These are phyloP conservation scores for Vanderwaltozyma verrucispora DNA, from an alignment of 805 yeast species.

Conservation along the genomic window DNA sequence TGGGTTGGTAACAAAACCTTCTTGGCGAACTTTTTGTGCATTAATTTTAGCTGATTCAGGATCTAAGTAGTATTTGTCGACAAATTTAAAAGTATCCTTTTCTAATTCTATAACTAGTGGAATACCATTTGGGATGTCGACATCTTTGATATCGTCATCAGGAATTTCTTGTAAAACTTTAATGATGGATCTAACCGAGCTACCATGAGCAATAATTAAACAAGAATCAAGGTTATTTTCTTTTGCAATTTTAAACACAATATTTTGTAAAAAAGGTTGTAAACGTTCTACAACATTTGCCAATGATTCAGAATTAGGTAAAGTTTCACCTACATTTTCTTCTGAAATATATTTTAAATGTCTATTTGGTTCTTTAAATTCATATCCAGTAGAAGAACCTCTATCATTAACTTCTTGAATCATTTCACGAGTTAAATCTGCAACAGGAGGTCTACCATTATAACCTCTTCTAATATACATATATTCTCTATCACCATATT, in stretches of 20 bases:
- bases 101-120: constrained; percentile 63
- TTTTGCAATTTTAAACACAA: constrained; percentile 35
- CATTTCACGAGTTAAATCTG: constrained; percentile 27
- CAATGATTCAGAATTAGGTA: constrained; percentile 68
- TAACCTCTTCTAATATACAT: constrained; percentile 74
- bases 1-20: constrained; percentile 41
- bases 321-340: constrained; percentile 30
- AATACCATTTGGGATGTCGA: constrained; percentile 77
- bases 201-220: constrained; percentile 70
- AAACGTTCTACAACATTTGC: constrained; percentile 60
- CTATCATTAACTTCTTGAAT: constrained; percentile 32
- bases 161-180: constrained; percentile 56
- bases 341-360: constrained; percentile 25
- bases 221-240: constrained; percentile 47
- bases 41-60: constrained; percentile 72
- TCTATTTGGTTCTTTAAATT: constrained; percentile 30
- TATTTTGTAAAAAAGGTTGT: constrained; percentile 45
- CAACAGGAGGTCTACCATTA: constrained; percentile 57
- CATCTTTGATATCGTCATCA: constrained; percentile 58
- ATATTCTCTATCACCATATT: constrained; percentile 64
- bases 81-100: constrained; percentile 34
- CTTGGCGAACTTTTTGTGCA: constrained; percentile 71
- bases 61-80: constrained; percentile 57
- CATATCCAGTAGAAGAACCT: constrained; percentile 25
- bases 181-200: constrained; percentile 65